These are phyloP conservation scores for Backusella parvicylindrica DNA, from an alignment of 192 early-diverging fungal genomes.

Conservation along the genomic window DNA sequence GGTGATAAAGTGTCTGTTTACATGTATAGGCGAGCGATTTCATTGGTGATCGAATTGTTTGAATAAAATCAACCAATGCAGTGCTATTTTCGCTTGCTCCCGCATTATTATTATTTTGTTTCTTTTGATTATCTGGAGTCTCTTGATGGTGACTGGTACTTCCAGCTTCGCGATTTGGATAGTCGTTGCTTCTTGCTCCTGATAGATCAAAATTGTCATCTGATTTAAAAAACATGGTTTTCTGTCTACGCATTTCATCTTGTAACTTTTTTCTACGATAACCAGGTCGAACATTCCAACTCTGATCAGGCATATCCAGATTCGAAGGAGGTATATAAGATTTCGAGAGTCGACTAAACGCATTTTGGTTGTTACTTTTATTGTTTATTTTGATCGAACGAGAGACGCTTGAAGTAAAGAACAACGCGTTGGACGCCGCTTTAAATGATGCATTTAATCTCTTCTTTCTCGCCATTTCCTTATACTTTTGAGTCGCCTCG, in stretches of 20 bases:
- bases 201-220: not conserved
- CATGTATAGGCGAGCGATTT: slow-evolving; percentile 56
- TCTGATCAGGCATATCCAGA: slow-evolving; percentile 1
- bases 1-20: slow-evolving; percentile 49
- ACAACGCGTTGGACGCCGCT: not conserved
- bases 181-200: not conserved
- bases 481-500: not conserved
- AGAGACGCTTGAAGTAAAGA: not conserved
- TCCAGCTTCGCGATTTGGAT: not conserved
- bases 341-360: not conserved
- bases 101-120: not conserved
- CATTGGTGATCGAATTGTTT: slow-evolving; percentile 45
- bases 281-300: slow-evolving; percentile 30
- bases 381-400: not conserved
- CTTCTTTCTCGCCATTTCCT: not conserved
- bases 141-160: not conserved
- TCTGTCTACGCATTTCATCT: slow-evolving; percentile 28
- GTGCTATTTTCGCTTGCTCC: slow-evolving; percentile 2
- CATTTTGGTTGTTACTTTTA: not conserved
- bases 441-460: not conserved
- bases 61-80: slow-evolving; percentile 47
- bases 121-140: not conserved
- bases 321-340: not conserved
- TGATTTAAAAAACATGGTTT: not conserved
- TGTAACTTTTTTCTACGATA: slow-evolving; percentile 26